Base-by-base conservation (phyloP, 768 basidiomycete species). In the Cystobasidiopsis lactophilus region DNA sequence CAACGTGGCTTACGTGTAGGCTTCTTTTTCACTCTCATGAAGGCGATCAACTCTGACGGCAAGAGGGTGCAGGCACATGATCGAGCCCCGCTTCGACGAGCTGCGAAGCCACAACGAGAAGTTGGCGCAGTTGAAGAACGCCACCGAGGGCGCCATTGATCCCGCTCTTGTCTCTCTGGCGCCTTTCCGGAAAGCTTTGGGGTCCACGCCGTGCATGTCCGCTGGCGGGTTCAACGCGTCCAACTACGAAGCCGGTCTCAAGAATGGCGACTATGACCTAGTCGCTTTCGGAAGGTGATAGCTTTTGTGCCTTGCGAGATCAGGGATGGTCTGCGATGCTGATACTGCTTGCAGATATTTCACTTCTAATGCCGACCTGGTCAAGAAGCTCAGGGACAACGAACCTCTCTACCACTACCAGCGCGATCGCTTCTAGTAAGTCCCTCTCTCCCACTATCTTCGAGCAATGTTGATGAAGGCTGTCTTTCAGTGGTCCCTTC, bases 51-150 rank as follows among this genome's bases (percentile, higher is more conserved):
- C n/a, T n/a, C n/a, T n/a, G n/a, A n/a, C n/a, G n/a, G n/a, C n/a
- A n/a, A n/a, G n/a, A n/a, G n/a, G n/a, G n/a, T n/a, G 16, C 45
- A 61, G 60, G 2, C 63, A 62, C 49, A 29, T 64, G 29, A 56
- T 64, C 52, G 63, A 64, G 41, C 62, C 63, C 1, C 56, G 63
- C 2, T 64, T 63, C 50, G 63, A 64, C 54, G 63, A 64, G 52
- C 56, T 63, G 46, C 53, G 54, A 37, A 46, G 52, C 23, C 59
- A 56, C 21, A 40, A 41, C 16, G 63, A 64, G 31, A 64, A 64
- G 55, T 46, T 62, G 5, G 52, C 51, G 5, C 49, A 41, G 13
- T 54, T 63, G 43, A 27, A 52, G 5, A 52, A 53, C 16, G 4
- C 29, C 3, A 27, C 24, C 26, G 39, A 57, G 13, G 51, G 27